These are phyloP conservation scores for Brassica napus DNA, from an alignment of 345 rosid genomes.

Conservation along the genomic window DNA sequence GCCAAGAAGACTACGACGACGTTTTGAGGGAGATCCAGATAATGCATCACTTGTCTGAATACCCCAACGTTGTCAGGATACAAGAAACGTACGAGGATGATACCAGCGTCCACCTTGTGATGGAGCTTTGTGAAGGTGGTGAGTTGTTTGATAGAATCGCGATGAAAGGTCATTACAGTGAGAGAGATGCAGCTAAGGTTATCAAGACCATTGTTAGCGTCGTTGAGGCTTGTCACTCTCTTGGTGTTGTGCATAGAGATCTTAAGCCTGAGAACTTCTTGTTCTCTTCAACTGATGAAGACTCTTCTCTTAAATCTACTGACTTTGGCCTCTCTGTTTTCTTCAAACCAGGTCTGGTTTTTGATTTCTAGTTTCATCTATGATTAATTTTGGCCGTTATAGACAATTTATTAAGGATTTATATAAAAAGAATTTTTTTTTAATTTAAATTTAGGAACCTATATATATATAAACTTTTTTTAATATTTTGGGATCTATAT, in stretches of 20 bases:
- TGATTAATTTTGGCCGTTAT: too few species aligned
- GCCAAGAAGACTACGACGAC: constrained; percentile 71
- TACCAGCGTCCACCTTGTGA: constrained; percentile 61
- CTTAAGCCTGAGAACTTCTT: constrained; percentile 85
- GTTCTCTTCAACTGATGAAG: constrained; percentile 59
- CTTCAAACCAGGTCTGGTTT: constrained; percentile 61
- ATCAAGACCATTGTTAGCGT: constrained; percentile 74
- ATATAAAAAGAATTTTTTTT: too few species aligned
- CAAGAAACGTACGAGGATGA: constrained; percentile 54
- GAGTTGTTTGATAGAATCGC: constrained; percentile 78
- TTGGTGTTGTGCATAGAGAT: constrained; percentile 80
- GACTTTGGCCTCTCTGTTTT: constrained; percentile 84
- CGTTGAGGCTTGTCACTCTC: constrained; percentile 74
- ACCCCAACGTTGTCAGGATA: constrained; percentile 62
- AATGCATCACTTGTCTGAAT: constrained; percentile 81
- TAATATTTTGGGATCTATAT: too few species aligned
- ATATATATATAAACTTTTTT: too few species aligned
- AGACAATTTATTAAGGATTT: too few species aligned
- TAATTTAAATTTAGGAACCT: too few species aligned
- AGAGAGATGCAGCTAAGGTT: constrained; percentile 73
- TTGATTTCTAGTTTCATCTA: neutral
- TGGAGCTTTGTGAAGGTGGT: constrained; percentile 82
- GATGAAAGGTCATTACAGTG: constrained; percentile 67
- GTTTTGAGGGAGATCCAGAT: constrained; percentile 88
- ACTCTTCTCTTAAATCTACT: constrained; percentile 80